Conservation (phyloP, 176 grass and related monocot genomes). For the Miscanthus lutarioriparius region DNA sequence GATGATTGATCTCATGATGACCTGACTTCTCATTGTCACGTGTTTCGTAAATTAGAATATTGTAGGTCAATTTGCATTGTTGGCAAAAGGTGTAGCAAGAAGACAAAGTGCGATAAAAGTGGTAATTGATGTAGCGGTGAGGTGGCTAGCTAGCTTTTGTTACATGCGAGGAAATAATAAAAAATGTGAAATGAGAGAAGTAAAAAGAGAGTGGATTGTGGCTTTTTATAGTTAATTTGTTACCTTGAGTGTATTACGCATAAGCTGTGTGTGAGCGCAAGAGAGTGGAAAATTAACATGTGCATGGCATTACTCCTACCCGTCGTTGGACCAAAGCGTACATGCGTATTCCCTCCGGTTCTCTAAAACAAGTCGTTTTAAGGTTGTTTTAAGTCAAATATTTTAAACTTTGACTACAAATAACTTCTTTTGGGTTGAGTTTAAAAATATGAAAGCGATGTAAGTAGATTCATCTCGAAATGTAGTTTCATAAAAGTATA, state of each 20-base stretch:
- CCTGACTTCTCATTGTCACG: not conserved
- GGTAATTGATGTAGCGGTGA: not conserved
- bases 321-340: not conserved
- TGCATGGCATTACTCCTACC: not conserved
- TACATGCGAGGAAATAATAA: not conserved
- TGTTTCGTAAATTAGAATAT: not conserved
- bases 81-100: not conserved
- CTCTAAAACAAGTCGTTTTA: too few relatives aligned
- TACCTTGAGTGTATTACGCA: not conserved
- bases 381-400: too few relatives aligned
- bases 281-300: not conserved
- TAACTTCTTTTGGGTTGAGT: too few relatives aligned
- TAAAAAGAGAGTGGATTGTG: too few relatives aligned
- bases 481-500: too few relatives aligned
- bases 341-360: too few relatives aligned
- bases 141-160: not conserved
- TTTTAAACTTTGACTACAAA: too few relatives aligned
- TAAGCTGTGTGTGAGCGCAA: not conserved
- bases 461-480: too few relatives aligned
- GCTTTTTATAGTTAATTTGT: too few relatives aligned
- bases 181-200: not conserved
- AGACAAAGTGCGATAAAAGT: not conserved
- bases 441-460: too few relatives aligned
- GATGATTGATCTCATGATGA: not conserved
- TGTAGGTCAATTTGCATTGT: not conserved